phyloP scores from a whole-genome alignment of 805 yeast species.

The Maudiozyma saulgeensis region DNA sequence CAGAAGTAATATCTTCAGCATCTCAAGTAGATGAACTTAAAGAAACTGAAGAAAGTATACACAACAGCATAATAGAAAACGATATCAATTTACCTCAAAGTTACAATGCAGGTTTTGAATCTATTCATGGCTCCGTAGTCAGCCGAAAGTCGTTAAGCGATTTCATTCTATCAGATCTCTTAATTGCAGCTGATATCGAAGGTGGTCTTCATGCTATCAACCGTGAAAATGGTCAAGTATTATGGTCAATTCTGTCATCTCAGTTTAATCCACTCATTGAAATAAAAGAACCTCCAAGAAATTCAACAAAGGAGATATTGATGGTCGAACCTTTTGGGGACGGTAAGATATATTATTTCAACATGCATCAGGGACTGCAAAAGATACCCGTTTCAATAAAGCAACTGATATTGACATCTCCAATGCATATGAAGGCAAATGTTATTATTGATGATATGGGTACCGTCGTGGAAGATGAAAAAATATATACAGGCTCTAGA shows the following conservation, averaged over 20 bases:
- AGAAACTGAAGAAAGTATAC: neutral
- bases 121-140: constrained; percentile 1
- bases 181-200: constrained; percentile 73
- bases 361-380: constrained; percentile 63
- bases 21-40: neutral
- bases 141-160: constrained; percentile 10
- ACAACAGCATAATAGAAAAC: neutral
- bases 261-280: constrained; percentile 18
- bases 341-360: constrained; percentile 76
- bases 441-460: constrained; percentile 37
- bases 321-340: constrained; percentile 85
- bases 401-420: constrained; percentile 71
- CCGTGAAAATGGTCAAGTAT: constrained; percentile 59
- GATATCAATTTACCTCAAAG: neutral
- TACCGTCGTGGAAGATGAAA: constrained; percentile 44
- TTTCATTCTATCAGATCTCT: constrained; percentile 38
- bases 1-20: neutral
- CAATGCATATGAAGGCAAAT: constrained; percentile 53
- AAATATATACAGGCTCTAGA: constrained; percentile 79
- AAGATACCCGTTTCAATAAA: constrained; percentile 73
- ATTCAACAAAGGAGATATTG: constrained; percentile 43
- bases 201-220: constrained; percentile 79
- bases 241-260: constrained; percentile 66
- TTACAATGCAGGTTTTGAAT: neutral
- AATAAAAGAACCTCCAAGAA: constrained; percentile 13